Percentiles rank a stretch among this genome's conserved stretches.
Evolutionary conservation across 2,329 filamentous ascomycete species (phyloP).

Genomic region (Arthrobotrys musiformis): DNA sequence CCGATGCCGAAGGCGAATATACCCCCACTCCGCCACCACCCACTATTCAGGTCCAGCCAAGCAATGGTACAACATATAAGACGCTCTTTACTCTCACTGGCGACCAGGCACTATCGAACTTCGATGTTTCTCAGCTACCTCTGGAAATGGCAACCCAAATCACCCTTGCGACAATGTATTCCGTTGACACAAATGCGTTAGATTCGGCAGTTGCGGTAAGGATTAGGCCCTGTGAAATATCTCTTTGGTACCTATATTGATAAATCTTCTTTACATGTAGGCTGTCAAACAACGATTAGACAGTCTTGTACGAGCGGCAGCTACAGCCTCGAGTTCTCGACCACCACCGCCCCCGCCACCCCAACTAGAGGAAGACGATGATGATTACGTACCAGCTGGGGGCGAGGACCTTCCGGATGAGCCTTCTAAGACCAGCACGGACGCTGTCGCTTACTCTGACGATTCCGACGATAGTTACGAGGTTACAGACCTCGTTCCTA

Average conservation of each 20-base stretch:
- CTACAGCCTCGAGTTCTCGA: slow-evolving; percentile 18
- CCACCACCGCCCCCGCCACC: slow-evolving; percentile 34
- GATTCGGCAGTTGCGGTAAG: slow-evolving; percentile 78
- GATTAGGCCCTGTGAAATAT: slow-evolving; percentile 51
- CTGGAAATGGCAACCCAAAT: slow-evolving; percentile 81
- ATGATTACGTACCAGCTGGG: slow-evolving; percentile 52
- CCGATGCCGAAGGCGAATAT: slow-evolving; percentile 60
- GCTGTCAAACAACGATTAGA: slow-evolving; percentile 34
- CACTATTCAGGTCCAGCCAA: slow-evolving; percentile 53
- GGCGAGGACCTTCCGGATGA: slow-evolving; percentile 38
- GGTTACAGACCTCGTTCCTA: slow-evolving; percentile 61
- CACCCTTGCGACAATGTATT: slow-evolving; percentile 79
- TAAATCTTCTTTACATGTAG: neutral
- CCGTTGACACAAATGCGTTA: slow-evolving; percentile 75
- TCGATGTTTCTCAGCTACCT: slow-evolving; percentile 84
- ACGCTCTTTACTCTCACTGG: slow-evolving; percentile 87
- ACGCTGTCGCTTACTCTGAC: slow-evolving; percentile 55
- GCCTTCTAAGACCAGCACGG: slow-evolving; percentile 18
- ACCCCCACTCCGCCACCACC: slow-evolving; percentile 71
- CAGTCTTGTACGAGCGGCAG: slow-evolving; percentile 44
- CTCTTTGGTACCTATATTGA: slow-evolving; percentile 11
- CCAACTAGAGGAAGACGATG: slow-evolving; percentile 37
- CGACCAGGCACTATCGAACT: slow-evolving; percentile 77
- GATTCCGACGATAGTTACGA: slow-evolving; percentile 59
- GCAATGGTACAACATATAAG: slow-evolving; percentile 69